Percentiles rank a stretch among this genome's conserved stretches.
These are phyloP conservation scores for Sphaerobolus stellatus DNA, from an alignment of 1,284 basidiomycete genomes.

Conservation along the genomic window DNA sequence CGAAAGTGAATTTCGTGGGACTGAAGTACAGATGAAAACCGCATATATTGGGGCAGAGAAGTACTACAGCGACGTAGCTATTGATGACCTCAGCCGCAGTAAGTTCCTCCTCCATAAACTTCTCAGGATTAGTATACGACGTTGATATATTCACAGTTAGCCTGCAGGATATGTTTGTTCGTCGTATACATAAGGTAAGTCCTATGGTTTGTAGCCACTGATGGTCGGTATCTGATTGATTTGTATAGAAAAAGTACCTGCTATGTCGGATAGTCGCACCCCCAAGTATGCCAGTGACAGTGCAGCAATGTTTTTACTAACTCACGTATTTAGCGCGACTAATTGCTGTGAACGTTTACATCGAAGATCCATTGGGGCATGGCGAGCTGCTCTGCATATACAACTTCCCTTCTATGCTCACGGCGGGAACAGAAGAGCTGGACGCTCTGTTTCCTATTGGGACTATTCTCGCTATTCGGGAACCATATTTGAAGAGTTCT, in stretches of 20 bases:
- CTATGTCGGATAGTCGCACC: not conserved
- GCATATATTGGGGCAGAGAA: not conserved
- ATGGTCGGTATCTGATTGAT: not conserved
- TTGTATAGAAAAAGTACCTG: not conserved
- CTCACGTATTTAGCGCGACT: conserved; percentile 7
- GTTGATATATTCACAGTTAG: too few species aligned
- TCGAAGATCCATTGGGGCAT: conserved; percentile 32
- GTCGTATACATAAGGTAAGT: too few species aligned
- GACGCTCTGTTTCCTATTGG: conserved; percentile 32
- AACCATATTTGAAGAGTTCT: conserved; percentile 23
- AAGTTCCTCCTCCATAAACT: too few species aligned
- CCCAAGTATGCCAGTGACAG: not conserved
- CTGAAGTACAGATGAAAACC: too few species aligned
- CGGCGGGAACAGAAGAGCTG: conserved; percentile 21
- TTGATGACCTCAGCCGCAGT: too few species aligned
- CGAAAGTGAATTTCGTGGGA: too few species aligned
- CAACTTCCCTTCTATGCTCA: conserved; percentile 27
- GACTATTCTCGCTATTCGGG: conserved; percentile 30
- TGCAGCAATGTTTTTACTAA: not conserved
- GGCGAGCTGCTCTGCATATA: conserved; percentile 26
- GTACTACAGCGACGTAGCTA: not conserved
- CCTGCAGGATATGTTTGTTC: too few species aligned
- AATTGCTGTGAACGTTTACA: conserved; percentile 13
- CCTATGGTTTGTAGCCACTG: too few species aligned
- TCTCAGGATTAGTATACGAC: too few species aligned